Conservation (phyloP, 2,329 filamentous ascomycete genomes). For the Scedosporium boydii region DNA sequence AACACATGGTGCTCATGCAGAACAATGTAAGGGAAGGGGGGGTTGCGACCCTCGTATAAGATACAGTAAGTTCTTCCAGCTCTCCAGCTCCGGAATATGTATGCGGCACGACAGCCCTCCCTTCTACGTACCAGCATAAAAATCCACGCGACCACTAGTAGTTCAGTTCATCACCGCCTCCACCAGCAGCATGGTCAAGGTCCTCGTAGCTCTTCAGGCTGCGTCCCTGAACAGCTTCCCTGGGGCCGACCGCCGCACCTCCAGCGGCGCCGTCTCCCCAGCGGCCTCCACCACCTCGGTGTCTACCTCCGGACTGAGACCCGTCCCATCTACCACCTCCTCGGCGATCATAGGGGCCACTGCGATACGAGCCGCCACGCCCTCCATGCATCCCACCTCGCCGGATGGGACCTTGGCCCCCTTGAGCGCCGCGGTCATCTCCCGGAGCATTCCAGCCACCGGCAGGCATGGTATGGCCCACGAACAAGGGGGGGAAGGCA, state of each 20-base stretch:
- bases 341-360: slow-evolving; percentile 67
- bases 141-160: slow-evolving; percentile 47
- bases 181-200: slow-evolving; percentile 71
- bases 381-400: slow-evolving; percentile 49
- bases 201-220: slow-evolving; percentile 97
- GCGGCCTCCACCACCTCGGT: slow-evolving; percentile 41
- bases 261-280: slow-evolving; percentile 68
- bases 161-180: slow-evolving; percentile 76
- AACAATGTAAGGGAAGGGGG: neutral
- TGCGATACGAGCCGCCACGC: slow-evolving; percentile 43
- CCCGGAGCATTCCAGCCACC: slow-evolving; percentile 41
- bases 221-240: slow-evolving; percentile 84
- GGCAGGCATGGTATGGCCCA: slow-evolving; percentile 24
- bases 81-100: neutral
- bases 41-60: neutral
- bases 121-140: neutral
- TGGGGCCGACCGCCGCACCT: slow-evolving; percentile 68
- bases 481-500: slow-evolving; percentile 46
- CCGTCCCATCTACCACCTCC: slow-evolving; percentile 44
- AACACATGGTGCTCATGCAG: neutral
- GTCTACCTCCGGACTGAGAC: slow-evolving; percentile 9
- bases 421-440: slow-evolving; percentile 42
- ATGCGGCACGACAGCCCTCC: neutral
- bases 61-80: neutral
- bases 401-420: slow-evolving; percentile 53